Conservation (phyloP, 2,329 filamentous ascomycete genomes). For the Ophiostoma fasciatum region DNA sequence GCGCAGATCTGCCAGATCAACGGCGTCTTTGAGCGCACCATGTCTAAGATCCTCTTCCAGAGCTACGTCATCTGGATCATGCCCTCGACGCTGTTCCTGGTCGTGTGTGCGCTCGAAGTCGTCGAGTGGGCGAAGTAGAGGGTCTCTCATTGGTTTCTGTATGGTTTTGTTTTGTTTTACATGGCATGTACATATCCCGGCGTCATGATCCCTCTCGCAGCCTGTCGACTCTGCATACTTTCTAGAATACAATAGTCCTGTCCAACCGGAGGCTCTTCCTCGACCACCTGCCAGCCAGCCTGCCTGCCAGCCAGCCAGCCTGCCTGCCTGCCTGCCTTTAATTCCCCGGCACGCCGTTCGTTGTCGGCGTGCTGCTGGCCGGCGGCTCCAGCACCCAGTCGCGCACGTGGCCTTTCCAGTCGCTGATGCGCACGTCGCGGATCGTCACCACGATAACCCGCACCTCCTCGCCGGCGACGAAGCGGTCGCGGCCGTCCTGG, state of each 20-base stretch:
- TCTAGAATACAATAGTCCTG: no score
- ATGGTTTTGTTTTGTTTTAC: background rate
- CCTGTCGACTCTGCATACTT: background rate
- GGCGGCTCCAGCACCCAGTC: slow-evolving; percentile 47
- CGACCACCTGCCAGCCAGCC: no score
- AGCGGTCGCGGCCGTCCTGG: slow-evolving; percentile 43
- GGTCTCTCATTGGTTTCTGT: background rate
- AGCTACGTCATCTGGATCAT: slow-evolving; percentile 96
- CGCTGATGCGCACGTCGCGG: slow-evolving; percentile 72
- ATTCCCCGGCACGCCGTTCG: slow-evolving; percentile 27
- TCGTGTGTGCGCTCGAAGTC: slow-evolving; percentile 83
- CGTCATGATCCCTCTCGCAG: background rate
- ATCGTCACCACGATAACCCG: slow-evolving; percentile 78
- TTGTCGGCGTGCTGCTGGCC: slow-evolving; percentile 5
- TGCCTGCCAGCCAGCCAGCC: no score
- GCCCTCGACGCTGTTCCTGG: slow-evolving; percentile 78
- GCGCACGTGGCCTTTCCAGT: slow-evolving; percentile 87
- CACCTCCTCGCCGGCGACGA: slow-evolving; percentile 70
- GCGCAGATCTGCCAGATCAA: slow-evolving; percentile 99
- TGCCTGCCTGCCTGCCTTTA: no score
- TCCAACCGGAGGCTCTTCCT: no score
- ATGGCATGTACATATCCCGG: background rate
- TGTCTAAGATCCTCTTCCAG: slow-evolving; percentile 87
- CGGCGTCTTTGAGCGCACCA: slow-evolving; percentile 84
- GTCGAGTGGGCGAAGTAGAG: slow-evolving; percentile 60